Percentiles rank a stretch among this genome's conserved stretches.
phyloP scores from a whole-genome alignment of 2,329 filamentous ascomycete genomes.

The Metarhizium anisopliae region DNA sequence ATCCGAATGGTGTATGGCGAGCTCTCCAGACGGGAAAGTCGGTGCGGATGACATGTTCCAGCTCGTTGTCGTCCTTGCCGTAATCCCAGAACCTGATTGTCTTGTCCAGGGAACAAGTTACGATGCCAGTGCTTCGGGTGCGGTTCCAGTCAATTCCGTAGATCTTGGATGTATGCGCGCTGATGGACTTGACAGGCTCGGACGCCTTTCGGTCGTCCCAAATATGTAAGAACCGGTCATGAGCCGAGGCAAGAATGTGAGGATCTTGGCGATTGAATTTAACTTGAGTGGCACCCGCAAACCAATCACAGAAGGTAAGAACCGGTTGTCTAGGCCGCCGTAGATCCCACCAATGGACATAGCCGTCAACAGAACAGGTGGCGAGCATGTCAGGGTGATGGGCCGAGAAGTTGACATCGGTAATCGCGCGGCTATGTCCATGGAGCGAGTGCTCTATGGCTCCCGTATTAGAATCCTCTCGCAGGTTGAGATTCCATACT shows the following conservation, averaged over 20 bases:
- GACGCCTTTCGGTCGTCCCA: conserved; percentile 83
- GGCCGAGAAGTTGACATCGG: conserved; percentile 92
- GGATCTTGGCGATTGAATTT: conserved; percentile 87
- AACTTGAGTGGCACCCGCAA: conserved; percentile 86
- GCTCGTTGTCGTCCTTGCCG: conserved; percentile 49
- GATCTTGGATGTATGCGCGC: conserved; percentile 85
- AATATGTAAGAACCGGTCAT: conserved; percentile 78
- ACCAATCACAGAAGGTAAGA: conserved; percentile 84
- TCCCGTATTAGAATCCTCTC: conserved; percentile 59
- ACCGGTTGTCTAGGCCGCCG: conserved; percentile 64
- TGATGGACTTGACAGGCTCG: conserved; percentile 71
- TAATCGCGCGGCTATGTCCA: conserved; percentile 77
- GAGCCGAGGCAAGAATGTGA: conserved; percentile 82
- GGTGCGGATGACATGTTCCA: conserved; percentile 71
- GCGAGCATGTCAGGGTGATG: conserved; percentile 84
- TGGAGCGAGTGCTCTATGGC: conserved; percentile 82
- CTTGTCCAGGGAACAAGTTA: conserved; percentile 84
- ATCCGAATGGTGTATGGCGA: conserved; percentile 82
- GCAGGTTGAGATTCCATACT: conserved; percentile 83
- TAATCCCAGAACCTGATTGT: conserved; percentile 95
- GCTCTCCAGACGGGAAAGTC: conserved; percentile 87
- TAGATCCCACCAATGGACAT: conserved; percentile 88
- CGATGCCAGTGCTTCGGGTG: conserved; percentile 58
- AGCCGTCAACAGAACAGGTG: conserved; percentile 88
- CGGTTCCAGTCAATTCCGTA: conserved; percentile 95